Conservation (phyloP, 2,329 filamentous ascomycete species). For the Colletotrichum liriopes region DNA sequence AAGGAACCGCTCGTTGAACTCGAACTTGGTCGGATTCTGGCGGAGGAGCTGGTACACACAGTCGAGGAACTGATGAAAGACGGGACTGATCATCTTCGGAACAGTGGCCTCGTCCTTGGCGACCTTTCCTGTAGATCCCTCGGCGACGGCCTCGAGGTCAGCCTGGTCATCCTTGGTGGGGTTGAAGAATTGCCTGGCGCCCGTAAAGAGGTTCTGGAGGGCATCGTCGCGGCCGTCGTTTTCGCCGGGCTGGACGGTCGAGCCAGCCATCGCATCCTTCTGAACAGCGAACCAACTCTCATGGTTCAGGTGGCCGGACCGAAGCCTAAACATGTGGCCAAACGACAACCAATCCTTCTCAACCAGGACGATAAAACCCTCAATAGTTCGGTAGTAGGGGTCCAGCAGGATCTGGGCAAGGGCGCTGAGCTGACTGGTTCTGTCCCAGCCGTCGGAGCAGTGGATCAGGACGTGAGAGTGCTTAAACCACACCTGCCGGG, state of each 20-base stretch:
- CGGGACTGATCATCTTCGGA: constrained; percentile 92
- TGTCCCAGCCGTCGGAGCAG: constrained; percentile 98
- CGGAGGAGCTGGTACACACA: constrained; percentile 91
- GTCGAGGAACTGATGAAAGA: constrained; percentile 98
- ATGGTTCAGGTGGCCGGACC: constrained; percentile 88
- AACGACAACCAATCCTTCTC: constrained; percentile 99
- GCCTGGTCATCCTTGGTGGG: constrained; percentile 74
- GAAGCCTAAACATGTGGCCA: constrained; percentile 96
- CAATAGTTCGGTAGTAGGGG: constrained; percentile 93
- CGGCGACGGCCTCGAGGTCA: constrained; percentile 71
- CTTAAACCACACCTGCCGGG: constrained; percentile 88
- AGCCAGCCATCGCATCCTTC: constrained; percentile 81
- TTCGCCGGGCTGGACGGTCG: constrained; percentile 73
- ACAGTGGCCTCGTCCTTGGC: constrained; percentile 78
- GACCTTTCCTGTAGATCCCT: constrained; percentile 57
- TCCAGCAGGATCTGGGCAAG: constrained; percentile 94
- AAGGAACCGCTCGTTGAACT: constrained; percentile 96
- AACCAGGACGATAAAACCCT: constrained; percentile 93
- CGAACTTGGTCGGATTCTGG: constrained; percentile 90
- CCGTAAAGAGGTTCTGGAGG: constrained; percentile 87
- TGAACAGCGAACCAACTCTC: constrained; percentile 96
- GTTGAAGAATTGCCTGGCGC: constrained; percentile 92
- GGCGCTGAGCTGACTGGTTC: constrained; percentile 94
- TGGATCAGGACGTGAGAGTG: constrained; percentile 97
- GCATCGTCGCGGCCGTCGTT: constrained; percentile 78